Conservation (phyloP, 2,329 filamentous ascomycete genomes). For the Diaporthe aspalathi region DNA sequence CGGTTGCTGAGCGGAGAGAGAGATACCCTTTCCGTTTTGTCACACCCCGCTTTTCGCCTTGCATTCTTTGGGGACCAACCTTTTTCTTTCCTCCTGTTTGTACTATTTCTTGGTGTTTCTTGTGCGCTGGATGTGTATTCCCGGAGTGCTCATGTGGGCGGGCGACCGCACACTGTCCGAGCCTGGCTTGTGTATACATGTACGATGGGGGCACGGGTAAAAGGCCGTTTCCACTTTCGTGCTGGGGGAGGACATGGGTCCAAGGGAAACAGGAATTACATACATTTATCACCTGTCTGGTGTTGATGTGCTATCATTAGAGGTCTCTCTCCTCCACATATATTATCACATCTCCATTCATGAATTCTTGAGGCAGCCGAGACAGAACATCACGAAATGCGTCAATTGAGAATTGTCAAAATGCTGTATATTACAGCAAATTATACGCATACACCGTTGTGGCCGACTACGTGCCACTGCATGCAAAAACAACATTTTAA, state of each 20-base stretch:
- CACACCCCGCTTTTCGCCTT: slow-evolving; percentile 9
- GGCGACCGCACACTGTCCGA: not conserved
- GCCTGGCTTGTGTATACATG: slow-evolving; percentile 22
- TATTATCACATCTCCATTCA: not conserved
- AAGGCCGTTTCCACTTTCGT: slow-evolving; percentile 3
- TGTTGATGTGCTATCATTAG: slow-evolving; percentile 11
- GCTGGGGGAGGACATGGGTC: slow-evolving; percentile 18
- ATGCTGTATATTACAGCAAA: not conserved
- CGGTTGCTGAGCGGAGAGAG: slow-evolving; percentile 30
- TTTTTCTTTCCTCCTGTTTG: not conserved
- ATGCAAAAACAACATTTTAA: too few relatives aligned
- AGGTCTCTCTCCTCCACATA: not conserved
- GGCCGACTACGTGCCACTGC: not conserved
- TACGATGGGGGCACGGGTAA: slow-evolving; percentile 19
- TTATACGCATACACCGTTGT: not conserved
- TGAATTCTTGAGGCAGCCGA: not conserved
- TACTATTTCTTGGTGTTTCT: slow-evolving; percentile 1
- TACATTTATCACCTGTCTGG: not conserved
- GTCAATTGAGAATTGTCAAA: not conserved
- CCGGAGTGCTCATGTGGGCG: slow-evolving; percentile 12
- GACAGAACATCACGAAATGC: not conserved
- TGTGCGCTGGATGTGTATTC: slow-evolving; percentile 11
- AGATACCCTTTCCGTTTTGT: slow-evolving; percentile 32
- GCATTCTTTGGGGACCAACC: slow-evolving; percentile 7
- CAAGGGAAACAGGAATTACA: slow-evolving; percentile 3